Evolutionary conservation across 306 rosid genomes (phyloP), one percentile per base, ranked within the genome.

Genomic region (Inga oerstediana): DNA sequence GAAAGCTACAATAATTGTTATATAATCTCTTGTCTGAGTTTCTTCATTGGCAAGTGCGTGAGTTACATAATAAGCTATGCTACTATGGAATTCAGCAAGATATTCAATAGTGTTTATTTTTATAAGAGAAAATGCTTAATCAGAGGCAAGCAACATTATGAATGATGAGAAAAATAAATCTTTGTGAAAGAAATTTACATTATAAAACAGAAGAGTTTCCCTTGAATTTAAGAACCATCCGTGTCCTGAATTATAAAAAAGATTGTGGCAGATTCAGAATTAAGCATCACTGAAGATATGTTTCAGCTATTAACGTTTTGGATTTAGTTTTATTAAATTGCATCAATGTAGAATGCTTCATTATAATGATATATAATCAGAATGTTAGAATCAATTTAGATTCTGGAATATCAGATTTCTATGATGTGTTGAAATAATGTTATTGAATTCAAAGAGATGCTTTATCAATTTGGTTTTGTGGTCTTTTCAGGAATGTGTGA

Each of bases 401-500:
- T 16, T 17, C 59, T 17, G 22, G 59, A 67, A 37, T 68, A 37
- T 68, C 73, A 16, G 48, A 19, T n/a, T 17, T 37, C 7, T 68
- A 52, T 20, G 39, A 34, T 68, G 3, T 37, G 14, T 68, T 68
- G 48, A 66, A 34, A 19, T 49, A 19, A 27, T 62, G 45, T 66
- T 34, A 12, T 32, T 66, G 44, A 66, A 32, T 66, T 44, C 72
- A 13, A 0, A 66, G 41, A 39, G 41, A 39, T 74, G 74, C 35
- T 17, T 49, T 70, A 56, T 75, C 27, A 66, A 9, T 72, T 30
- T 49, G 54, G n/a, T 83, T 56, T 43, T 83, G 14, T 78, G 81
- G 65, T 68, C 80, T 4, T 51, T 45, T 15, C 90, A 96, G 99
- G 98, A 90, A 84, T 96, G 93, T 86, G 84, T 79, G 19, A 96